A percentile compares a stretch with the other conserved stretches of the same genome.
These are phyloP conservation scores for Eucalyptus curtisii DNA, from an alignment of 345 rosid species.

Conservation along the genomic window DNA sequence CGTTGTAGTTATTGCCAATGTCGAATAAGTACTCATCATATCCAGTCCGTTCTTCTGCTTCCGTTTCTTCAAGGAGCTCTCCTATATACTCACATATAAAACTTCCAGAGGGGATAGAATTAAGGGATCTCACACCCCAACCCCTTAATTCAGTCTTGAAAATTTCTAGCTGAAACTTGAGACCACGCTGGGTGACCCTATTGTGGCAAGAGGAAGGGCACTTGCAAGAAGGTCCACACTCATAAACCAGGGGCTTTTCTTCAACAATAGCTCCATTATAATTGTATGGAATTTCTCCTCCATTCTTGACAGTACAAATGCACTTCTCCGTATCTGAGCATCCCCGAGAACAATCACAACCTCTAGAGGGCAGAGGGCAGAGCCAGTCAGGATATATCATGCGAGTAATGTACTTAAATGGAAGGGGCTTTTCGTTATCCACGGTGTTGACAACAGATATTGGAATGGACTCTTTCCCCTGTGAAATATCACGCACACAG, in stretches of 20 bases:
- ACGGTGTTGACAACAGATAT: slow-evolving; percentile 64
- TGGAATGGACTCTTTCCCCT: slow-evolving; percentile 54
- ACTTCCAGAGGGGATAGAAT: slow-evolving; percentile 68
- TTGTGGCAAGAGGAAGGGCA: slow-evolving; percentile 70
- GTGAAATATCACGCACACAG: slow-evolving; percentile 47
- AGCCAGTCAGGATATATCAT: slow-evolving; percentile 56
- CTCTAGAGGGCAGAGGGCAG: slow-evolving; percentile 23
- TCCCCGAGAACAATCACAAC: slow-evolving; percentile 43
- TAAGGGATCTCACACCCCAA: slow-evolving; percentile 86
- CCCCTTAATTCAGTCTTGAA: slow-evolving; percentile 77
- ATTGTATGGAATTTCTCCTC: slow-evolving; percentile 74
- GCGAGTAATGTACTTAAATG: slow-evolving; percentile 36
- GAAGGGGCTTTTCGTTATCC: slow-evolving; percentile 61
- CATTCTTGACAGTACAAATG: slow-evolving; percentile 50
- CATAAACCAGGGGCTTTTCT: slow-evolving; percentile 51
- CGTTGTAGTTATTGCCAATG: slow-evolving; percentile 41
- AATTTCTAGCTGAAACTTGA: slow-evolving; percentile 64
- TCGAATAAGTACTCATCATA: slow-evolving; percentile 81
- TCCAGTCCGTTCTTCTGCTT: slow-evolving; percentile 55
- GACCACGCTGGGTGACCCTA: slow-evolving; percentile 67
- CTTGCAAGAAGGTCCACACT: slow-evolving; percentile 77
- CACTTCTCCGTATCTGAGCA: slow-evolving; percentile 46
- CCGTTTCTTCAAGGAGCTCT: slow-evolving; percentile 67
- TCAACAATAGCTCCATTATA: slow-evolving; percentile 62
- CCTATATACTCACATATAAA: slow-evolving; percentile 89